Evolutionary conservation across 495 filamentous ascomycete genomes (phyloP).

Genomic region (Chaetomium tenue): DNA sequence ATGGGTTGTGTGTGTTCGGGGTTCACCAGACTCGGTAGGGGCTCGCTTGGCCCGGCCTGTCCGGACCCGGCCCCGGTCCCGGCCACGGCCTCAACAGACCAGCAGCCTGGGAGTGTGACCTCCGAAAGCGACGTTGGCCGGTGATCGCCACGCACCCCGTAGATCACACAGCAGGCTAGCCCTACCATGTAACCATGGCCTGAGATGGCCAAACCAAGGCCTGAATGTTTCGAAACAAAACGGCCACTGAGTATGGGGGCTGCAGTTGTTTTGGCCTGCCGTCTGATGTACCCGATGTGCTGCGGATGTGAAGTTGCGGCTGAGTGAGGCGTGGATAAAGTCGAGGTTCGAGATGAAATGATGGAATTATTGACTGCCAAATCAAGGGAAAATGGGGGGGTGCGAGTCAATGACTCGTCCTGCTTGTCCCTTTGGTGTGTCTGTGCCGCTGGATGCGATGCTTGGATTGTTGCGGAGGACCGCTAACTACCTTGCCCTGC

Average conservation of each 20-base stretch:
- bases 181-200: slow-evolving; percentile 19
- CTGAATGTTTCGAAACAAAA: slow-evolving; percentile 30
- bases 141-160: background rate
- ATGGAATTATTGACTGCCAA: background rate
- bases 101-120: background rate
- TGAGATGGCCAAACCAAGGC: slow-evolving; percentile 14
- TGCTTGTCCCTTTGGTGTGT: background rate
- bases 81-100: slow-evolving; percentile 1
- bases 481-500: background rate
- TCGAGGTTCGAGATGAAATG: background rate
- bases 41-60: background rate
- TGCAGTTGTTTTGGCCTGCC: slow-evolving; percentile 5
- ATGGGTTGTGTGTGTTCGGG: background rate
- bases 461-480: background rate
- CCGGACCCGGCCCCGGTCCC: background rate
- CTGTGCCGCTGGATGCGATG: background rate
- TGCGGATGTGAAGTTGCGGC: slow-evolving; percentile 6
- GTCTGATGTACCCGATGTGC: background rate
- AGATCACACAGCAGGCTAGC: slow-evolving; percentile 17
- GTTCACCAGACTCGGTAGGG: background rate
- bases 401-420: too few species aligned
- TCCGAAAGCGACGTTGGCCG: background rate
- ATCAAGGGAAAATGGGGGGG: background rate
- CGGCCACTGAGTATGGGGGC: background rate
- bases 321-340: slow-evolving; percentile 1